A percentile compares a stretch with the other conserved stretches of the same genome.
Evolutionary conservation across 1,284 basidiomycete species (phyloP).

Genomic region (Ganoderma lucidum): DNA sequence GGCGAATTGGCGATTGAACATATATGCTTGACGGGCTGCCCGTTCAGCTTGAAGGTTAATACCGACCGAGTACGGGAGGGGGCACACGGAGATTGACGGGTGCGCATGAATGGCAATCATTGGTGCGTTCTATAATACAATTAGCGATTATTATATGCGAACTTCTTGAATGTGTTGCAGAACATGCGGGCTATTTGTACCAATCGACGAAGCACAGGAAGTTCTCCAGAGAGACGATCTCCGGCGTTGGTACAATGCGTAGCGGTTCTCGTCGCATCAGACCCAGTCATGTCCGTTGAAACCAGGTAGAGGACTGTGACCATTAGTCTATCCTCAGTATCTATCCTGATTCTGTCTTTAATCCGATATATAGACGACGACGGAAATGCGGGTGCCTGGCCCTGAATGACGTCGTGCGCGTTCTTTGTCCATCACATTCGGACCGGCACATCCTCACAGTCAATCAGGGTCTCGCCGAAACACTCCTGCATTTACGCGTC

Average conservation of each 20-base stretch:
- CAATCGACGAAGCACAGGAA: neutral
- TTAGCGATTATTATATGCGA: neutral
- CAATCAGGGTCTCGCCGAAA: neutral
- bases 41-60: neutral
- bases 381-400: constrained; percentile 20
- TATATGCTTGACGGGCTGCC: neutral
- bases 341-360: neutral
- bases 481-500: neutral
- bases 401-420: constrained; percentile 17
- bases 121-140: neutral
- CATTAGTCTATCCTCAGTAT: neutral
- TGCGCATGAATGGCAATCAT: neutral
- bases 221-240: neutral
- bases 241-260: neutral
- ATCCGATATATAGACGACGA: neutral
- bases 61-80: neutral
- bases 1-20: neutral
- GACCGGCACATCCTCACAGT: neutral
- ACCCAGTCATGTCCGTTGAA: constrained; percentile 3
- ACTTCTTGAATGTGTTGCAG: neutral
- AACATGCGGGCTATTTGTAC: neutral
- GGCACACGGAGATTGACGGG: neutral
- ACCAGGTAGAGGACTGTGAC: neutral
- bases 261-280: neutral
- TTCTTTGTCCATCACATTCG: neutral